These are phyloP conservation scores for Cucumis melo DNA, from an alignment of 306 rosid species.

Conservation along the genomic window DNA sequence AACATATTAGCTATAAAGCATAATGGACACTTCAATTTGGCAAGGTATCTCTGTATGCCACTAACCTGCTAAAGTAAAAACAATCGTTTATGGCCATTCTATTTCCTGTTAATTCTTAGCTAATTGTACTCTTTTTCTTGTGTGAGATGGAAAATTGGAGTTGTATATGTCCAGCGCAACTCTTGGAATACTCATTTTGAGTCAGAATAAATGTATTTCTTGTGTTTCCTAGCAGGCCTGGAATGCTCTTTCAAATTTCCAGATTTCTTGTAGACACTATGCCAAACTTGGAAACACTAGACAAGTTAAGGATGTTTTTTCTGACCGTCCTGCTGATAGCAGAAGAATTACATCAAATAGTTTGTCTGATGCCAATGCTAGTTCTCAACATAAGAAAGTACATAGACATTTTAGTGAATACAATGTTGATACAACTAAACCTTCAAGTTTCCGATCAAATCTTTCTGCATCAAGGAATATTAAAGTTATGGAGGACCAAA, in stretches of 20 bases:
- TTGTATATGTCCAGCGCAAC: background rate
- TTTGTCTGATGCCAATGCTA: slow-evolving; percentile 14
- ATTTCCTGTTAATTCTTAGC: background rate
- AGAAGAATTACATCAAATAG: slow-evolving; percentile 21
- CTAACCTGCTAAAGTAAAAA: background rate
- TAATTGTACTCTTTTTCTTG: background rate
- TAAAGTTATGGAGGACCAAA: slow-evolving; percentile 19
- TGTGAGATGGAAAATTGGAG: background rate
- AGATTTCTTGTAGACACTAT: slow-evolving; percentile 42
- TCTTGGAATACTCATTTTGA: background rate
- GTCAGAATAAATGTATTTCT: slow-evolving; percentile 9
- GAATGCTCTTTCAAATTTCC: slow-evolving; percentile 51
- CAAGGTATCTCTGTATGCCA: background rate
- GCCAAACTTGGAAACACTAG: slow-evolving; percentile 51
- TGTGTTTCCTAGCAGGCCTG: slow-evolving; percentile 50
- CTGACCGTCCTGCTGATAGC: slow-evolving; percentile 14
- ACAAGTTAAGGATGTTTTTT: slow-evolving; percentile 17
- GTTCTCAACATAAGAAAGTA: slow-evolving; percentile 6
- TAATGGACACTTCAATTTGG: background rate
- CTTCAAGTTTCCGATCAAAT: slow-evolving; percentile 7
- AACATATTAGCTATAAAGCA: background rate
- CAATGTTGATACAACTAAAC: slow-evolving; percentile 15
- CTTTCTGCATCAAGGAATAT: slow-evolving; percentile 13
- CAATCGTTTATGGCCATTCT: background rate
- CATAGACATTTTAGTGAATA: slow-evolving; percentile 11